Evolutionary conservation across 495 filamentous ascomycete genomes (phyloP).

Genomic region (Penicillium arizonense): DNA sequence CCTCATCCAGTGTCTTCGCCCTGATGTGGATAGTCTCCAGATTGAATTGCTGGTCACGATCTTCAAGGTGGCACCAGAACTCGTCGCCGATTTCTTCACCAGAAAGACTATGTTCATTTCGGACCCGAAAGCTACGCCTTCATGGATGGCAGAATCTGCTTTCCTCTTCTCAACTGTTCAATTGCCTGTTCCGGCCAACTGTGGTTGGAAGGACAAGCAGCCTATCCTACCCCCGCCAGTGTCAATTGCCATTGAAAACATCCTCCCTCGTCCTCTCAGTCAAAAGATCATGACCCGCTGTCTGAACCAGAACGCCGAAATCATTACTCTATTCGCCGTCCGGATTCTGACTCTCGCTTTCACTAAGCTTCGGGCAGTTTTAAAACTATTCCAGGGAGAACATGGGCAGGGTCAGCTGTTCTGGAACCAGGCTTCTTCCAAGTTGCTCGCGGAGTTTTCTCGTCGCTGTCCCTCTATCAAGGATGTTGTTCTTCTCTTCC

Average conservation of each 20-base stretch:
- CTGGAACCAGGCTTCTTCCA: slow-evolving; percentile 64
- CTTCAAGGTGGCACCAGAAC: slow-evolving; percentile 77
- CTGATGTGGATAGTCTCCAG: slow-evolving; percentile 78
- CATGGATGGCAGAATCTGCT: slow-evolving; percentile 91
- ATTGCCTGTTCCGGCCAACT: slow-evolving; percentile 66
- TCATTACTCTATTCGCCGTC: slow-evolving; percentile 80
- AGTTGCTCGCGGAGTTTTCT: slow-evolving; percentile 71
- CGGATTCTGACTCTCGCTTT: slow-evolving; percentile 75
- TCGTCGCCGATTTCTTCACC: slow-evolving; percentile 81
- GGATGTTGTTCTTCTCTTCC: slow-evolving; percentile 68
- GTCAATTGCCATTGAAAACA: slow-evolving; percentile 74
- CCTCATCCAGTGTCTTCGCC: slow-evolving; percentile 76
- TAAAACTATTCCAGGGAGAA: slow-evolving; percentile 38
- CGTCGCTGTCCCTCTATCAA: slow-evolving; percentile 75
- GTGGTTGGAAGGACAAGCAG: slow-evolving; percentile 57
- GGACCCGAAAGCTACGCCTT: slow-evolving; percentile 85
- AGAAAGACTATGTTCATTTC: slow-evolving; percentile 77
- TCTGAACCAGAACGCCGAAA: slow-evolving; percentile 66
- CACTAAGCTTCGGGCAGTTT: slow-evolving; percentile 65
- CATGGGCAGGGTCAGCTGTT: slow-evolving; percentile 42
- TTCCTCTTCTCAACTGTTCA: slow-evolving; percentile 78
- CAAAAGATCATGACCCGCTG: slow-evolving; percentile 75
- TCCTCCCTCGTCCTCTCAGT: slow-evolving; percentile 79
- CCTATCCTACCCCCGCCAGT: slow-evolving; percentile 67
- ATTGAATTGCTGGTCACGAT: slow-evolving; percentile 76